Conservation (phyloP, 2,329 filamentous ascomycete genomes). For the Pseudopithomyces maydicus region DNA sequence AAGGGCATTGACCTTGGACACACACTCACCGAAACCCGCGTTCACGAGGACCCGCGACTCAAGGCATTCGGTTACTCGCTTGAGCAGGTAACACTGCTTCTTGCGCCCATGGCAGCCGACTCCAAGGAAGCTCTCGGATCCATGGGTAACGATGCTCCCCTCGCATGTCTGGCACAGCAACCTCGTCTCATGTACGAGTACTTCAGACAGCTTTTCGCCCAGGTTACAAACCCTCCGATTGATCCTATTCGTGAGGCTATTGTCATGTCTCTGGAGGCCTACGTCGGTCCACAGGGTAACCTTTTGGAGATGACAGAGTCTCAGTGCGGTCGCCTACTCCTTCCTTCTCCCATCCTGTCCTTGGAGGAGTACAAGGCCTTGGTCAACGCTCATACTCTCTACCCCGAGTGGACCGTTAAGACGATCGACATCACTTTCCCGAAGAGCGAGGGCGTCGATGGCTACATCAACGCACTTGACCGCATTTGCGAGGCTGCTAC, state of each 20-base stretch:
- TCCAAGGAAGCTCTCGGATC: constrained; percentile 97
- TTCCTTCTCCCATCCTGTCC: constrained; percentile 87
- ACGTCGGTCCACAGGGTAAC: constrained; percentile 94
- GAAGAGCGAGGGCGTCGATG: constrained; percentile 79
- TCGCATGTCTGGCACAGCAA: constrained; percentile 88
- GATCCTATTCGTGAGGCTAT: constrained; percentile 97
- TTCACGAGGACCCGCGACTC: constrained; percentile 84
- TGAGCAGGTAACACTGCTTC: constrained; percentile 88
- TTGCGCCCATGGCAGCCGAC: constrained; percentile 95
- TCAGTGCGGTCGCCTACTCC: constrained; percentile 82
- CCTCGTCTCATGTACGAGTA: constrained; percentile 92
- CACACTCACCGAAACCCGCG: constrained; percentile 68
- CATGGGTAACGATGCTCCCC: constrained; percentile 95
- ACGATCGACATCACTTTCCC: constrained; percentile 93
- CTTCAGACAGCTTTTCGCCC: constrained; percentile 96
- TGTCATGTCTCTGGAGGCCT: constrained; percentile 97
- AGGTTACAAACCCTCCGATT: constrained; percentile 97
- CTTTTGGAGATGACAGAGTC: constrained; percentile 89
- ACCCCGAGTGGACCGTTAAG: constrained; percentile 85
- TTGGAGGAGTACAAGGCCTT: constrained; percentile 90
- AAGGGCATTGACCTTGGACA: constrained; percentile 68
- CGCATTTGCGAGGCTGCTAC: constrained; percentile 85
- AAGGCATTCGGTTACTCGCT: constrained; percentile 92
- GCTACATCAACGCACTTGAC: constrained; percentile 87
- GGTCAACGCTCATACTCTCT: constrained; percentile 73